These are phyloP conservation scores for Prunella vulgaris DNA, from an alignment of 257 asterid species.

Conservation along the genomic window DNA sequence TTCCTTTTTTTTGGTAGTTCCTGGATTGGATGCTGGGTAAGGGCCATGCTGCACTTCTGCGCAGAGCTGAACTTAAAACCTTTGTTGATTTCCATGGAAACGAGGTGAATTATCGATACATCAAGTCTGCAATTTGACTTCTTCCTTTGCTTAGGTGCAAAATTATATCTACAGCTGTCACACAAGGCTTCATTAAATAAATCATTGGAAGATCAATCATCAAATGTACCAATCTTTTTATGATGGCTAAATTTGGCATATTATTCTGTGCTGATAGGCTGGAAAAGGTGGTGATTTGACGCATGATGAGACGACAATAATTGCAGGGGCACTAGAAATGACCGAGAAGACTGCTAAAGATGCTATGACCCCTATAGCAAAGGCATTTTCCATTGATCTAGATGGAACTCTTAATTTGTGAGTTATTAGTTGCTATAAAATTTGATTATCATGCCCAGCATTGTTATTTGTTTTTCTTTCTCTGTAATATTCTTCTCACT, in stretches of 20 bases:
- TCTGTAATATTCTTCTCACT: not conserved
- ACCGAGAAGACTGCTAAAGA: constrained; percentile 93
- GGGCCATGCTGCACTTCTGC: constrained; percentile 89
- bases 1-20: constrained; percentile 43
- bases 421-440: constrained; percentile 32
- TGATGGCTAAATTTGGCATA: constrained; percentile 10
- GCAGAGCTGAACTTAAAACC: constrained; percentile 98
- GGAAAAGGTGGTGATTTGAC: constrained; percentile 99
- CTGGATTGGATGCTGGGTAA: constrained; percentile 98
- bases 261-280: constrained; percentile 46
- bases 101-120: constrained; percentile 47
- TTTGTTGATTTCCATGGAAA: constrained; percentile 96
- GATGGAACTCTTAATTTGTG: constrained; percentile 89
- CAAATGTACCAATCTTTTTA: not conserved
- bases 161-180: not conserved
- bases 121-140: not conserved
- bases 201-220: not conserved
- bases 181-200: not conserved
- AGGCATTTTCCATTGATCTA: constrained; percentile 95
- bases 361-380: constrained; percentile 93
- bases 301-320: constrained; percentile 95
- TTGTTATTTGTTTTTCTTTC: not conserved
- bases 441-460: constrained; percentile 7
- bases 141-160: not conserved
- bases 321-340: constrained; percentile 91